These are phyloP conservation scores for Buddleja alternifolia DNA, from an alignment of 257 asterid species.

Conservation along the genomic window DNA sequence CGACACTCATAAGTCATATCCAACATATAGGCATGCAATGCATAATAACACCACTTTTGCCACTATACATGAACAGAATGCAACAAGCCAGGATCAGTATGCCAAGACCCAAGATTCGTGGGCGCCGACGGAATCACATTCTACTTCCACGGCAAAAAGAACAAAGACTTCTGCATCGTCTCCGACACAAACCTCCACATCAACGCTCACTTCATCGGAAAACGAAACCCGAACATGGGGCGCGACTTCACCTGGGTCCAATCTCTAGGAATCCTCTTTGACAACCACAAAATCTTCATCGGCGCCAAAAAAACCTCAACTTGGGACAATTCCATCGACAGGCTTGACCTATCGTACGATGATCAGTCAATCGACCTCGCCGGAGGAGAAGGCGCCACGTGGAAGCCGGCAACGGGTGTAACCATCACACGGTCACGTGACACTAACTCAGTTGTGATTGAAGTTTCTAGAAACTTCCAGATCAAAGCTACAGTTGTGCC, in stretches of 20 bases:
- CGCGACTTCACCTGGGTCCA: conserved; percentile 93
- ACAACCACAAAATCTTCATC: conserved; percentile 52
- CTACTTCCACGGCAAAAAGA: conserved; percentile 88
- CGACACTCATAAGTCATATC: no score
- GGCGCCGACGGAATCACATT: conserved; percentile 86
- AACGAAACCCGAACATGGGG: conserved; percentile 61
- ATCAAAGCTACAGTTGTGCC: conserved; percentile 77
- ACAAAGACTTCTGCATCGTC: conserved; percentile 66
- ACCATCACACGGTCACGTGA: conserved; percentile 49
- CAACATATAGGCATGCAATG: not conserved
- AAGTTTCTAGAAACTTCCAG: conserved; percentile 71
- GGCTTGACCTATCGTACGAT: conserved; percentile 50
- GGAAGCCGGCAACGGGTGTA: conserved; percentile 34
- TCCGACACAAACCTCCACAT: conserved; percentile 74
- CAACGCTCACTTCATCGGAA: conserved; percentile 86
- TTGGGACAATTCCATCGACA: conserved; percentile 65
- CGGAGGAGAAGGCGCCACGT: conserved; percentile 50
- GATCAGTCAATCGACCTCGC: conserved; percentile 45
- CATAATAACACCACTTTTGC: no score
- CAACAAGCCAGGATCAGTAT: conserved; percentile 80
- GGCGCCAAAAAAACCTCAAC: conserved; percentile 68
- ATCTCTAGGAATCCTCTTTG: conserved; percentile 76
- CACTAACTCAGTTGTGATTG: conserved; percentile 55
- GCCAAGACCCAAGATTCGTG: conserved; percentile 82
- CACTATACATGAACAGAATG: conserved; percentile 53